Conservation (phyloP, 169 alveolate species). For the Plasmodium coatneyi region DNA sequence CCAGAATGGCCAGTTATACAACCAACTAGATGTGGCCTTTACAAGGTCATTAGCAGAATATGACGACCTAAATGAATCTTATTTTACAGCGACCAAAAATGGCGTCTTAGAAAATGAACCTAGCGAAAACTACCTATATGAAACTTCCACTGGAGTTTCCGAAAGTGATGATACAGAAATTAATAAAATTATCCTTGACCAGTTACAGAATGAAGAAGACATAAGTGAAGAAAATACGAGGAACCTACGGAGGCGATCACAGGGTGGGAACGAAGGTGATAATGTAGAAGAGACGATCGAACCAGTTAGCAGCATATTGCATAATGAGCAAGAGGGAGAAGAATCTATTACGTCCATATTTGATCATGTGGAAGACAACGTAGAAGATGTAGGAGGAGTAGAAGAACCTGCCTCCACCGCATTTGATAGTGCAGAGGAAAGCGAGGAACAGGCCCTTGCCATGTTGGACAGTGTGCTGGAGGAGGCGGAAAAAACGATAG, state of each 20-base stretch:
- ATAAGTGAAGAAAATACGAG: neutral
- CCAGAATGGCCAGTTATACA: neutral
- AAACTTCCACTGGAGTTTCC: neutral
- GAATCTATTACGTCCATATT: neutral
- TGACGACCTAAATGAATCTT: neutral
- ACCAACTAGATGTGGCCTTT: neutral
- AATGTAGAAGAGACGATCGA: neutral
- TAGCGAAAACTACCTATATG: neutral
- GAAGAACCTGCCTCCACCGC: neutral
- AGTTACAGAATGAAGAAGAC: neutral
- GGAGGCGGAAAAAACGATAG: neutral
- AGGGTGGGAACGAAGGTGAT: neutral
- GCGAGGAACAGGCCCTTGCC: neutral
- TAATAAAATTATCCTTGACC: neutral
- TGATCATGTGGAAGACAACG: neutral
- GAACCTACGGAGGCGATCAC: neutral
- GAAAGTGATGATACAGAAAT: neutral
- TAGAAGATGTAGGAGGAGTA: neutral
- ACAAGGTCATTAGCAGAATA: conserved; percentile 12
- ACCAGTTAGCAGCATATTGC: neutral
- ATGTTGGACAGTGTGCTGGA: neutral
- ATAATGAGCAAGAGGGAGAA: neutral
- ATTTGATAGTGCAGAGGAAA: neutral
- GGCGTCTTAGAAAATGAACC: neutral
- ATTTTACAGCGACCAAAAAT: neutral